Base-by-base conservation (phyloP, 2,329 filamentous ascomycete species). In the Fusarium mexicanum region DNA sequence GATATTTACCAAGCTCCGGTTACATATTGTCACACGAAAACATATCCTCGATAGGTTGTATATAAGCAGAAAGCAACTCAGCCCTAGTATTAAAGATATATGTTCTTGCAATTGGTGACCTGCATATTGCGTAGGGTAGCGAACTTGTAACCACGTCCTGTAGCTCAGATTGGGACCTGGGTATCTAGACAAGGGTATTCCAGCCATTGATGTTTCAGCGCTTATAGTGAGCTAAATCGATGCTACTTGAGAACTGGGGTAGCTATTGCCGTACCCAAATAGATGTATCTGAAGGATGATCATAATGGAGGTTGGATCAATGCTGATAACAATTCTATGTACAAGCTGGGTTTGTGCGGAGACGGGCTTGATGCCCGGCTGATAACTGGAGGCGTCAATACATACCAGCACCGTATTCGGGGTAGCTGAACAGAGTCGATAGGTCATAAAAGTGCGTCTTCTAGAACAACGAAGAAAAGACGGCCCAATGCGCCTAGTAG, bases 401-500 rank as follows among this genome's bases (percentile, higher is more conserved):
- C 38, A 16, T 33, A 29, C 44, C 29, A 35, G 48, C n/a, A 51
- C n/a, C 35, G n/a, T 31, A 26, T 41, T 29, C 14, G 24, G 26
- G 40, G n/a, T 33, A 58, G 37, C 43, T 37, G 54, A 31, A 40
- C 31, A 31, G 37, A 55, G 44, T 46, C 50, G 67, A 53, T 38
- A 48, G 26, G 51, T 55, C 55, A 71, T 40, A 59, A 72, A 35
- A 20, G 11, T 38, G 31, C n/a, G 33, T 41, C 38, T 74, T 74
- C 71, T 69, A 62, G 62, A 74, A 74, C 16, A 41, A 54, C 26
- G 29, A 46, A 14, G 48, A 38, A 59, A 37, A 59, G 55, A 29
- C 33, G 43, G 31, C 37, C 33, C 31, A 38, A 37, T n/a, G 33
- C 31, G 14, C 13, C 31, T 44, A 13, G 31, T 33, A 44, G 40